Conservation (phyloP, 352 stramenopile species). For the Pythium monospermum region DNA sequence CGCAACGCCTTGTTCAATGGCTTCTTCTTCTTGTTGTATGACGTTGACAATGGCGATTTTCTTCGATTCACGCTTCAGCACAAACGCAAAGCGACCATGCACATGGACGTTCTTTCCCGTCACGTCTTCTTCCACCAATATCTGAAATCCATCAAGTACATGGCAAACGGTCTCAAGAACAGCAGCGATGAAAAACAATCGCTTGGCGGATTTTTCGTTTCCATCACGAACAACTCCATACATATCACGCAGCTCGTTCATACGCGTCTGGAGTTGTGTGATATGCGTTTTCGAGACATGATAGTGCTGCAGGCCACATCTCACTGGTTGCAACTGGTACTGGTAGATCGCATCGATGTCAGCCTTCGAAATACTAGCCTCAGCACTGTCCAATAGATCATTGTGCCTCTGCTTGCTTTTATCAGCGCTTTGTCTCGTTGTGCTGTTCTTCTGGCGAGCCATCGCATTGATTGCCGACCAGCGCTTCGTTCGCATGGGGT, state of each 20-base stretch:
- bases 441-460: constrained; percentile 15
- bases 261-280: constrained; percentile 2
- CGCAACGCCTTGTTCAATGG: constrained; percentile 20
- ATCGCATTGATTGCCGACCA: constrained; percentile 19
- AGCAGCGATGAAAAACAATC: constrained; percentile 17
- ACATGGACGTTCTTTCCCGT: constrained; percentile 17
- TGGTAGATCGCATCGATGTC: constrained; percentile 12
- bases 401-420: constrained; percentile 12
- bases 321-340: constrained; percentile 8
- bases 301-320: no score
- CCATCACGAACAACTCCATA: constrained; percentile 11
- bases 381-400: constrained; percentile 4
- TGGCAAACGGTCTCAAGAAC: constrained; percentile 18
- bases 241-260: constrained; percentile 7
- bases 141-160: constrained; percentile 15
- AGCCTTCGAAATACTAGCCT: constrained; percentile 2
- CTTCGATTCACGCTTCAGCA: constrained; percentile 23
- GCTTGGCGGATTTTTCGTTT: constrained; percentile 15
- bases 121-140: constrained; percentile 21
- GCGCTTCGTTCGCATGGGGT: constrained; percentile 17
- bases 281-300: constrained; percentile 4
- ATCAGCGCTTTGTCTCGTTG: constrained; percentile 7
- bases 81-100: constrained; percentile 23
- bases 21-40: constrained; percentile 19
- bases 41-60: constrained; percentile 17